Percentiles rank a stretch among this genome's conserved stretches.
These are phyloP conservation scores for Rutstroemia sp. DNA, from an alignment of 2,329 filamentous ascomycete genomes.

Conservation along the genomic window DNA sequence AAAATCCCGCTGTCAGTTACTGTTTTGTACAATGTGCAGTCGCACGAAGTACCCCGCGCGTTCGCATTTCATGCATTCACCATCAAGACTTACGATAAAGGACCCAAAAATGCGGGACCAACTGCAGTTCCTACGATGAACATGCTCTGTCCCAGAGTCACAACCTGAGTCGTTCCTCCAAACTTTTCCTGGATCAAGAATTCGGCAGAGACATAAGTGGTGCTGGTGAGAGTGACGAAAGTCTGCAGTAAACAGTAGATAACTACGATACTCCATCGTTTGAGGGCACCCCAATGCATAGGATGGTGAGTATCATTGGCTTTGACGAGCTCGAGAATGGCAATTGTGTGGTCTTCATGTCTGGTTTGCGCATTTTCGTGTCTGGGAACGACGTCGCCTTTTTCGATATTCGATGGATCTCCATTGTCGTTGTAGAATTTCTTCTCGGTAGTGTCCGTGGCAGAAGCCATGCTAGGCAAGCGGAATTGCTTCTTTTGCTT, in stretches of 20 bases:
- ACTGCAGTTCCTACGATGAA: slow-evolving; percentile 37
- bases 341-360: slow-evolving; percentile 14
- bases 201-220: slow-evolving; percentile 33
- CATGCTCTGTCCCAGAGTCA: slow-evolving; percentile 35
- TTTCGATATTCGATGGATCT: slow-evolving; percentile 3
- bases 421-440: neutral
- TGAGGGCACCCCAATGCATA: slow-evolving; percentile 24
- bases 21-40: too few relatives aligned
- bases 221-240: slow-evolving; percentile 27
- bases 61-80: too few relatives aligned
- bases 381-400: slow-evolving; percentile 1
- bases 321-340: slow-evolving; percentile 22
- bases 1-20: too few relatives aligned
- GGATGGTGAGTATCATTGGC: slow-evolving; percentile 24
- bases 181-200: slow-evolving; percentile 33
- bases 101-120: slow-evolving; percentile 35
- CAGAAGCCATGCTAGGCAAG: slow-evolving; percentile 1
- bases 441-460: slow-evolving; percentile 7
- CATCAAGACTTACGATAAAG: slow-evolving; percentile 31
- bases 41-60: too few relatives aligned
- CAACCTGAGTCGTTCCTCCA: slow-evolving; percentile 32
- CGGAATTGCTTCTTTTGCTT: too few relatives aligned
- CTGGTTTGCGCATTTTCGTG: slow-evolving; percentile 4
- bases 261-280: slow-evolving; percentile 20
- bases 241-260: slow-evolving; percentile 28